phyloP scores from a whole-genome alignment of 495 filamentous ascomycete species.

The Penicillium flavigenum region DNA sequence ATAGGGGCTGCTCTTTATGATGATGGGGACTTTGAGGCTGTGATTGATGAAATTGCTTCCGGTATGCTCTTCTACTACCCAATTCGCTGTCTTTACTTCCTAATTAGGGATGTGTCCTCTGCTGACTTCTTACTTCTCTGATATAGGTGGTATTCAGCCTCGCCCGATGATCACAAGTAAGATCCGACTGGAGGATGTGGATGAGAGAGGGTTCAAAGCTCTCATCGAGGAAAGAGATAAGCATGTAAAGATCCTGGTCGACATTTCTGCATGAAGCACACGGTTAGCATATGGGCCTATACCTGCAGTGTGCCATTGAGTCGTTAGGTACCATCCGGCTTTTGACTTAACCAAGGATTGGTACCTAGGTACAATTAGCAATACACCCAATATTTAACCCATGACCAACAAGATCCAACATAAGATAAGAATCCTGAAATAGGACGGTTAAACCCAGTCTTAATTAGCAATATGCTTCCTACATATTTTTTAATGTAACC shows the following conservation, averaged over 20 bases:
- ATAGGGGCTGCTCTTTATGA: constrained; percentile 39
- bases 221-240: constrained; percentile 55
- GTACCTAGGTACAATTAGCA: not conserved
- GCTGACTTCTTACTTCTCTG: constrained; percentile 32
- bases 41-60: constrained; percentile 53
- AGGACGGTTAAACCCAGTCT: too few species aligned
- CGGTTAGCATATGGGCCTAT: not conserved
- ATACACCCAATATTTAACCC: not conserved
- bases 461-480: too few species aligned
- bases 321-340: not conserved
- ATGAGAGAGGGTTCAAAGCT: constrained; percentile 53
- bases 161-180: constrained; percentile 56
- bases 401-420: not conserved
- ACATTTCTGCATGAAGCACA: constrained; percentile 15
- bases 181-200: constrained; percentile 51
- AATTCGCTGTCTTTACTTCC: not conserved
- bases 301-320: not conserved
- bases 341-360: not conserved
- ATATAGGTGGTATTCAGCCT: constrained; percentile 28
- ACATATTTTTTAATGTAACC: not conserved
- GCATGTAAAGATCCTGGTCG: constrained; percentile 56
- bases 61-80: constrained; percentile 30
- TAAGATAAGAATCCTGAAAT: too few species aligned
- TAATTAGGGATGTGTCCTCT: constrained; percentile 10
- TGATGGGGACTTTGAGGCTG: constrained; percentile 53